A percentile compares a stretch with the other conserved stretches of the same genome.
These are phyloP conservation scores for Meyerozyma athensensis DNA, from an alignment of 1,139 yeast species.

Conservation along the genomic window DNA sequence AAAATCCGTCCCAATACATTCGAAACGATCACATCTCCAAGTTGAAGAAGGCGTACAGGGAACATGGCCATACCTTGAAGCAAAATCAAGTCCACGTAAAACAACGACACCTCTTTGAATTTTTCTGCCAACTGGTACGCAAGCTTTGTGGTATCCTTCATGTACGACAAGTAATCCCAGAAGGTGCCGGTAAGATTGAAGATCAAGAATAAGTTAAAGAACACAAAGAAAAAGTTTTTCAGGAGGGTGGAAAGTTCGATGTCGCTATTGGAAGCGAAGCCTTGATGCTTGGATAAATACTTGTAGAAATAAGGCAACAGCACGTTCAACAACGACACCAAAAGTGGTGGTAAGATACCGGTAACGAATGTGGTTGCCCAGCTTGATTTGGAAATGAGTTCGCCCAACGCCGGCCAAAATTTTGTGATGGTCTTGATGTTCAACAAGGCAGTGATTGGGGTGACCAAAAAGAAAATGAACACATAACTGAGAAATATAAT, in stretches of 20 bases:
- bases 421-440: constrained; percentile 64
- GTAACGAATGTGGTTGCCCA: constrained; percentile 64
- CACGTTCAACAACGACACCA: constrained; percentile 67
- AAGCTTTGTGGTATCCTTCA: constrained; percentile 73
- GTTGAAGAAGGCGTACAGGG: constrained; percentile 64
- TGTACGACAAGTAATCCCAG: constrained; percentile 57
- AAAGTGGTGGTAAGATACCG: constrained; percentile 45
- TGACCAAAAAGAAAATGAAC: constrained; percentile 67
- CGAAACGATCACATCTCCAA: constrained; percentile 54
- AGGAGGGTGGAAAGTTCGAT: constrained; percentile 73
- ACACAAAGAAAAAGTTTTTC: constrained; percentile 79
- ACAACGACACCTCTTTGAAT: constrained; percentile 62
- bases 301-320: constrained; percentile 73
- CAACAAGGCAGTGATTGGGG: constrained; percentile 67
- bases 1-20: constrained; percentile 55
- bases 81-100: constrained; percentile 77
- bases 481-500: constrained; percentile 61
- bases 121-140: constrained; percentile 77
- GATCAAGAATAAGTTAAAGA: constrained; percentile 78
- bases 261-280: constrained; percentile 74
- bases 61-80: constrained; percentile 83
- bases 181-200: constrained; percentile 80
- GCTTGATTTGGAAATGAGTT: constrained; percentile 50
- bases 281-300: constrained; percentile 65
- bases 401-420: constrained; percentile 71